Percentiles rank a stretch among this genome's conserved stretches.
phyloP scores from a whole-genome alignment of 2,329 filamentous ascomycete genomes.

The Hypomyces perniciosus region DNA sequence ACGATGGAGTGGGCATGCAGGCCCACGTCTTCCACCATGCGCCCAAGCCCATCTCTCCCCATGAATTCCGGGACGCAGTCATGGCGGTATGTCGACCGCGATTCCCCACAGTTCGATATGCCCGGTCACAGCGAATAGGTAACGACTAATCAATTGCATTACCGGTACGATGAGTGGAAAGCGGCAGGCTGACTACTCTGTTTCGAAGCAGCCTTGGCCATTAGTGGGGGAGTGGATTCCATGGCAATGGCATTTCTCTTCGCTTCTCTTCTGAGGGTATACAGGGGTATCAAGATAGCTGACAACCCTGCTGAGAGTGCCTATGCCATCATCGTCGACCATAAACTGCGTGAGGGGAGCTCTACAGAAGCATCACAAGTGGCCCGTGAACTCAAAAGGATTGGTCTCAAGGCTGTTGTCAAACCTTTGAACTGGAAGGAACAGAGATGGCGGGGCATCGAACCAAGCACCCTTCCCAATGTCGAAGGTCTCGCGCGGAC shows the following conservation, averaged over 20 bases:
- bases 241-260: slow-evolving; percentile 86
- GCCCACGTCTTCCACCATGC: slow-evolving; percentile 31
- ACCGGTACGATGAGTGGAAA: background rate
- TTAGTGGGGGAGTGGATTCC: slow-evolving; percentile 95
- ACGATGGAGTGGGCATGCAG: slow-evolving; percentile 31
- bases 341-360: slow-evolving; percentile 49
- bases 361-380: slow-evolving; percentile 46
- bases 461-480: slow-evolving; percentile 43
- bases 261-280: slow-evolving; percentile 35
- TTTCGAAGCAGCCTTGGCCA: slow-evolving; percentile 57
- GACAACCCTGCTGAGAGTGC: slow-evolving; percentile 40
- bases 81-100: slow-evolving; percentile 43
- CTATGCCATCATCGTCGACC: slow-evolving; percentile 50
- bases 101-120: slow-evolving; percentile 37
- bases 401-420: slow-evolving; percentile 29
- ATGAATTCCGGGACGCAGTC: slow-evolving; percentile 42
- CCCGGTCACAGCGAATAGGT: slow-evolving; percentile 38
- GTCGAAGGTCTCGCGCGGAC: slow-evolving; percentile 73
- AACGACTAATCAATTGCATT: slow-evolving; percentile 7
- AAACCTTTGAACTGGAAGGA: slow-evolving; percentile 42
- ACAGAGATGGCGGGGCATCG: slow-evolving; percentile 22
- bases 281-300: slow-evolving; percentile 33
- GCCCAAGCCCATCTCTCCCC: slow-evolving; percentile 30
- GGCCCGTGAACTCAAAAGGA: slow-evolving; percentile 27
- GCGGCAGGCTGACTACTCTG: background rate